These are phyloP conservation scores for Oryza rufipogon DNA, from an alignment of 176 grass and related monocot genomes.

Conservation along the genomic window DNA sequence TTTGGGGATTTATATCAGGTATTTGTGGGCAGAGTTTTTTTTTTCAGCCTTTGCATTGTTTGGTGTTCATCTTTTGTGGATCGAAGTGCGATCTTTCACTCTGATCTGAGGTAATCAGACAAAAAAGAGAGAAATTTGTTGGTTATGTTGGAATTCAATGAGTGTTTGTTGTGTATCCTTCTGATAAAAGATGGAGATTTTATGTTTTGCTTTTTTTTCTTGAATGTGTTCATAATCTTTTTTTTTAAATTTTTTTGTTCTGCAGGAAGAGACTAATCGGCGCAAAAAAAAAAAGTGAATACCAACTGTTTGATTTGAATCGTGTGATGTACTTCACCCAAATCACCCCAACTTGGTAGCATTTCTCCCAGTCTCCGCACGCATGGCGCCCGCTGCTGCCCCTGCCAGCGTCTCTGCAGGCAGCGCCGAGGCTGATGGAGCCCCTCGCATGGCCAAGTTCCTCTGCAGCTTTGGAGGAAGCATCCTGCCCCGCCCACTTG, in stretches of 20 bases:
- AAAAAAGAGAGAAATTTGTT: background rate
- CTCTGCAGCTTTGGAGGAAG: slow-evolving; percentile 90
- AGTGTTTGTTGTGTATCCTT: background rate
- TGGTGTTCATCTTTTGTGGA: background rate
- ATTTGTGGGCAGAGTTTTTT: background rate
- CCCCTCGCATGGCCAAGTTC: slow-evolving; percentile 76
- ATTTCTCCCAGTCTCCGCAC: background rate
- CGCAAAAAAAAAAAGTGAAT: background rate
- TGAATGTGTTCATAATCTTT: background rate
- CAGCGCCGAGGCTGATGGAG: slow-evolving; percentile 41
- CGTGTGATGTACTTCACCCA: slow-evolving; percentile 40
- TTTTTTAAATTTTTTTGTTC: background rate
- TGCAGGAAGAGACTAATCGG: slow-evolving; percentile 24
- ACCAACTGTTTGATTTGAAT: slow-evolving; percentile 14
- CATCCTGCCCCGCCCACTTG: slow-evolving; percentile 82
- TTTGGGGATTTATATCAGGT: background rate
- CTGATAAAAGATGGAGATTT: background rate
- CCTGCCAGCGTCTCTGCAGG: background rate
- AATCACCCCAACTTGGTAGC: background rate
- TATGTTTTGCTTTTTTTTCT: background rate
- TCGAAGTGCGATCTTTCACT: background rate
- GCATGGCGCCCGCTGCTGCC: slow-evolving; percentile 36
- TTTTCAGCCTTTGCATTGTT: background rate
- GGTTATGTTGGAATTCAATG: background rate
- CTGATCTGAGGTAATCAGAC: background rate